Conservation (phyloP, 176 grass and related monocot species). For the Juncus effusus region DNA sequence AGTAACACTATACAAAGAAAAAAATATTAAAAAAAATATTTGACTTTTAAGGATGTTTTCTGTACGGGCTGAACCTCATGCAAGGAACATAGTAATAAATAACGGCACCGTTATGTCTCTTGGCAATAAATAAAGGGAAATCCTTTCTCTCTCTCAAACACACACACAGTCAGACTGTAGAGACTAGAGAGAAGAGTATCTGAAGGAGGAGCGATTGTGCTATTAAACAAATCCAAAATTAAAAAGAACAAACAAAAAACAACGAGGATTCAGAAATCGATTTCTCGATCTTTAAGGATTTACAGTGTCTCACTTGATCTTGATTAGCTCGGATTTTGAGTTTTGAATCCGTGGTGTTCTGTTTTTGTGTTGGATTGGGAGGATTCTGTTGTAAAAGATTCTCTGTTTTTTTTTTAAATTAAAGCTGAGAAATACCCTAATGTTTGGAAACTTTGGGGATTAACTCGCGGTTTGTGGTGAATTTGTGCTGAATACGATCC, state of each 20-base stretch:
- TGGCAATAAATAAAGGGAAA: slow-evolving; percentile 20
- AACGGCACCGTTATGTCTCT: too few species aligned
- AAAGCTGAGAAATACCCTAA: neutral
- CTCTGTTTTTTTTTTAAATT: neutral
- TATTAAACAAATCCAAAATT: neutral
- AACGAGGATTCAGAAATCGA: neutral
- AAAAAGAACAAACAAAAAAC: neutral
- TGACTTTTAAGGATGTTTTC: too few species aligned
- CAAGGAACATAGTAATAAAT: too few species aligned
- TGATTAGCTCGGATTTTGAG: neutral
- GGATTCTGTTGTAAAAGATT: neutral
- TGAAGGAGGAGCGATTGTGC: slow-evolving; percentile 3
- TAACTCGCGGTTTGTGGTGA: neutral
- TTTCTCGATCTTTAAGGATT: slow-evolving; percentile 4
- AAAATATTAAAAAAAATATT: too few species aligned
- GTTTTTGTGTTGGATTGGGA: neutral
- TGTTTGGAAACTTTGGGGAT: neutral
- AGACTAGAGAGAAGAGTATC: neutral
- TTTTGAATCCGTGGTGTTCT: neutral
- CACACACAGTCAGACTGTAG: neutral
- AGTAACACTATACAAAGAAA: too few species aligned
- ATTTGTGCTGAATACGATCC: neutral
- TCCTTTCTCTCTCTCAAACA: neutral
- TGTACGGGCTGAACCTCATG: too few species aligned
- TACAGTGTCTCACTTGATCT: too few species aligned